Evolutionary conservation across 164 flowering plant species (phyloP), one percentile per base, ranked within the genome.

Genomic region (Saururus chinensis): DNA sequence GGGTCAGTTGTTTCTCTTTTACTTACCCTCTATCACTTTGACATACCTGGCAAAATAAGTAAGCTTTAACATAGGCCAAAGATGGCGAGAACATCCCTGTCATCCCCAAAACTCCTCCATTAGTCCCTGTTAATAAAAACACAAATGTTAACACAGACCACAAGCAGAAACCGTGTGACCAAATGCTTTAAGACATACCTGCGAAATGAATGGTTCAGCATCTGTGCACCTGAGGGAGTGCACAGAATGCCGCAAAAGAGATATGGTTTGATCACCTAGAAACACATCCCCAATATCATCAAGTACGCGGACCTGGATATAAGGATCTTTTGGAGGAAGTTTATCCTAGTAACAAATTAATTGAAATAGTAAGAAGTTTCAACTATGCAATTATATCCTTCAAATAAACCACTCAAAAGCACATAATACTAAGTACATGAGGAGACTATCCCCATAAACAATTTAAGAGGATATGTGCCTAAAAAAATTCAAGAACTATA

Each of bases 261-360:
- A 84, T 55, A 88, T 78, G 10, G 82, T 66, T 62, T 82, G 87
- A 63, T 87, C 90, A 26, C 85, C 79, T 4, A 91, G 82, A 21
- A 80, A 64, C 57, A 84, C 86, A 55, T 74, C 81, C 63, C 96
- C 97, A 52, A 90, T 80, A 68, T 91, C 93, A 63, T 87, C 89
- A n/a, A 87, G 81, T 58, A 90, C 95, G 63, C 99, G 81, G 64
- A 95, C 95, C 70, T 88, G 83, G 62, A 87, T 86, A 72, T 85
- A 90, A 4, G 97, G 97, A 79, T 95, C 97, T 76, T 95, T 95
- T 0, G 99, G 97, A 4, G 99, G 99, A 66, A 95, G 92, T 86
- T 82, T 90, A 71, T 95, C 99, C 99, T 95, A 70, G 7, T 68
- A 68, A 16, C 53, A 10, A 20, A 20, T 48, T 24, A 16, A 56